Evolutionary conservation across 2,329 filamentous ascomycete species (phyloP), one percentile per base, ranked within the genome.

Genomic region (Cladosporium sp.): DNA sequence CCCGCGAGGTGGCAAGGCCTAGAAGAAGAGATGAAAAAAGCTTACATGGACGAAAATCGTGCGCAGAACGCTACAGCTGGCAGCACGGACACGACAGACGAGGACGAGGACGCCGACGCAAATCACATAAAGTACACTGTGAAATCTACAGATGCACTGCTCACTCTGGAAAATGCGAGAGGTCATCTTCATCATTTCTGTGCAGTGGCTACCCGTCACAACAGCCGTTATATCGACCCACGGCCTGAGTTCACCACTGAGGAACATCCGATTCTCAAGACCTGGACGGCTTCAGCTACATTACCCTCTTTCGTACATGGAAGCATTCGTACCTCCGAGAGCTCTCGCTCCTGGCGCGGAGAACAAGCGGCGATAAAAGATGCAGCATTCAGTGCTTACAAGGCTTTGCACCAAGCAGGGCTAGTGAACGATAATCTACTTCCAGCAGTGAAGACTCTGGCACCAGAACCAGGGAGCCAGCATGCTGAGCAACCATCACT

Each of bases 131-230:
- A 4, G 16, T 80, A 85, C 63, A 70, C 70, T 18, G 76, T 87
- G 3, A 68, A 76, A 14, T 76, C 75, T 3, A 84, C 83, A 2
- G 80, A 88, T 5, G 92, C 91, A 0, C 77, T 87, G 14, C 79
- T 97, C 16, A 90, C 90, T 13, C 82, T 92, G 1, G 85, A 91
- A 43, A 91, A 91, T 69, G 90, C 92, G 0, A 86, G 89, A 57
- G 77, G 83, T n/a, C 92, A 95, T 75, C 83, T 98, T 1, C 82
- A 91, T 56, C 92, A 96, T 76, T 96, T 97, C 70, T 97, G 93
- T 76, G 80, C 82, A 0, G 65, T 71, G 16, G 67, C 69, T n/a
- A 83, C 84, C 0, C 75, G 93, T 0, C 83, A 85, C 0, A 79
- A 79, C 0, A 80, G 80, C 0, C 84, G 86, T 28, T 91, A 88